These are phyloP conservation scores for Trypanosoma boissoni DNA, from an alignment of 208 protist species.

Conservation along the genomic window DNA sequence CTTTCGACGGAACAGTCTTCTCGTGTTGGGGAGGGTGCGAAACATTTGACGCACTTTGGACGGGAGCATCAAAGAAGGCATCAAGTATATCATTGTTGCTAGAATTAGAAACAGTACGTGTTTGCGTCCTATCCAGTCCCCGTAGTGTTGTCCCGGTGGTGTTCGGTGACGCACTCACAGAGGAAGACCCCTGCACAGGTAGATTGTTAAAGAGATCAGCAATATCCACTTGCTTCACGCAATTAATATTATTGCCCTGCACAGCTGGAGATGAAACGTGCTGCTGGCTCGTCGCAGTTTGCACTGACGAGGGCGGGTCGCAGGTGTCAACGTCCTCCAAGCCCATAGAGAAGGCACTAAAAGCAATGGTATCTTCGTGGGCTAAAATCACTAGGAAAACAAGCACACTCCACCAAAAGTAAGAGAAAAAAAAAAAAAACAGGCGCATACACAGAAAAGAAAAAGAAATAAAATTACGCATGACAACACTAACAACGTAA, in stretches of 20 bases:
- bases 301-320: too few species aligned
- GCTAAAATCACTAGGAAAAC: conserved; percentile 2
- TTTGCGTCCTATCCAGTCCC: too few species aligned
- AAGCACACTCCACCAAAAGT: not conserved
- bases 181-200: conserved; percentile 7
- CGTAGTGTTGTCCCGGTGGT: too few species aligned
- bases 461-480: not conserved
- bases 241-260: conserved; percentile 7
- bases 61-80: conserved; percentile 14
- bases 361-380: not conserved
- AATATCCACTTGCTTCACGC: conserved; percentile 25
- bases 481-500: conserved; percentile 16
- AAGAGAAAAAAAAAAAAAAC: conserved; percentile 21
- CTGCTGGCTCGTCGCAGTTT: too few species aligned
- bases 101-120: too few species aligned
- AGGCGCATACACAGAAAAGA: conserved; percentile 15
- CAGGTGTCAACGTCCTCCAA: conserved; percentile 83
- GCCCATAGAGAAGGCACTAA: conserved; percentile 39
- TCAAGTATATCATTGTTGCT: conserved; percentile 10
- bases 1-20: conserved; percentile 23
- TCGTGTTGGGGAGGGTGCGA: too few species aligned
- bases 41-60: not conserved
- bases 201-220: conserved; percentile 68
- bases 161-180: conserved; percentile 1
- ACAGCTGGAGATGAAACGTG: too few species aligned